Percentiles rank a stretch among this genome's conserved stretches.
phyloP scores from a whole-genome alignment of 495 filamentous ascomycete genomes.

The Cercophora scortea region DNA sequence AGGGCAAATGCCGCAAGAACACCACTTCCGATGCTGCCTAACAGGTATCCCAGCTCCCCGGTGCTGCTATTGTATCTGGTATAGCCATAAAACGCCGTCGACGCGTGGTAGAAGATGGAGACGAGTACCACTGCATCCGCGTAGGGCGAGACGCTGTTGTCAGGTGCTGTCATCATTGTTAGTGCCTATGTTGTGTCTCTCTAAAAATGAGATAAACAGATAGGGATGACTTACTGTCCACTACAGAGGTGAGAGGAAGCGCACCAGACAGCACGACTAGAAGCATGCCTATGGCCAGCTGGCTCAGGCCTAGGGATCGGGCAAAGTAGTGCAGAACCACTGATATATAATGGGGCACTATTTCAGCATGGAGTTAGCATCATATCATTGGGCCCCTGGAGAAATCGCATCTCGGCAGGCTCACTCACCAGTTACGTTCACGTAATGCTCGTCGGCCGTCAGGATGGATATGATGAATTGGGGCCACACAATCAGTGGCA shows the following conservation, averaged over 20 bases:
- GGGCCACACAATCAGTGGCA: conserved; percentile 56
- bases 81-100: conserved; percentile 61
- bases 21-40: conserved; percentile 44
- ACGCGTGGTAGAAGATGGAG: conserved; percentile 56
- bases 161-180: neutral
- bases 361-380: neutral
- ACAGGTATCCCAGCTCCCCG: conserved; percentile 43
- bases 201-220: too few relatives aligned
- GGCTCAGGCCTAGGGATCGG: conserved; percentile 57
- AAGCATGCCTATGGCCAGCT: conserved; percentile 58
- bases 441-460: conserved; percentile 28
- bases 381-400: neutral
- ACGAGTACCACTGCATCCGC: conserved; percentile 52
- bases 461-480: conserved; percentile 51
- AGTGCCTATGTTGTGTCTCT: too few relatives aligned
- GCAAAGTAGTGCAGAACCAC: conserved; percentile 66
- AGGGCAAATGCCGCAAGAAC: conserved; percentile 53
- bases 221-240: conserved; percentile 13
- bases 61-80: conserved; percentile 44
- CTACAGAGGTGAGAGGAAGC: conserved; percentile 56
- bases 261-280: conserved; percentile 64
- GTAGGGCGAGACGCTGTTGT: conserved; percentile 22
- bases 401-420: neutral
- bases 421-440: neutral
- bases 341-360: neutral